Conservation (phyloP, 2,329 filamentous ascomycete species). For the Paraconiothyrium brasiliense region DNA sequence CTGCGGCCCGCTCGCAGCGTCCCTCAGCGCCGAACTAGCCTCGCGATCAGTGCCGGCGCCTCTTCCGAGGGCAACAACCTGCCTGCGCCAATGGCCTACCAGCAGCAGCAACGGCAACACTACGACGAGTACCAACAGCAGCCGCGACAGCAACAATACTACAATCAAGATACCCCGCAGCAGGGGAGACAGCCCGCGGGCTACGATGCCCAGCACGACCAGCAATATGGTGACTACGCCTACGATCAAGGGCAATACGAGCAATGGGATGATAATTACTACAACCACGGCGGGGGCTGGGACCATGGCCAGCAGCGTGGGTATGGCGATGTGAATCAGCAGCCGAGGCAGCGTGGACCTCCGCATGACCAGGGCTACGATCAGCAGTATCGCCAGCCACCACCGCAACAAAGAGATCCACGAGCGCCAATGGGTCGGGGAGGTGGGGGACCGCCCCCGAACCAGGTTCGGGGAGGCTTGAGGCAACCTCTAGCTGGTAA, state of each 20-base stretch:
- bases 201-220: conserved; percentile 41
- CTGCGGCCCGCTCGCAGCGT: conserved; percentile 27
- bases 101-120: conserved; percentile 49
- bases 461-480: conserved; percentile 37
- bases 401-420: conserved; percentile 37
- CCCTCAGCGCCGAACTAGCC: conserved; percentile 31
- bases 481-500: conserved; percentile 37
- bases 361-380: conserved; percentile 37
- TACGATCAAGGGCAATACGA: conserved; percentile 46
- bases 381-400: conserved; percentile 36
- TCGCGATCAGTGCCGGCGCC: conserved; percentile 29
- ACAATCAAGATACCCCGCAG: conserved; percentile 35
- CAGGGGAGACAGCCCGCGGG: conserved; percentile 39
- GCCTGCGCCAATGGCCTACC: conserved; percentile 50
- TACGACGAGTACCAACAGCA: conserved; percentile 44
- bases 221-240: conserved; percentile 45
- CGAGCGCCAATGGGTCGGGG: conserved; percentile 37
- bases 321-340: conserved; percentile 36
- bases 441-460: conserved; percentile 31
- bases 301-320: conserved; percentile 36
- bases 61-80: conserved; percentile 28
- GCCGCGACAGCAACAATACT: conserved; percentile 45
- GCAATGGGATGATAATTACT: conserved; percentile 48
- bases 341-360: conserved; percentile 20
- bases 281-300: conserved; percentile 42